phyloP scores from a whole-genome alignment of 2,329 filamentous ascomycete species.

The Beauveria varroae region DNA sequence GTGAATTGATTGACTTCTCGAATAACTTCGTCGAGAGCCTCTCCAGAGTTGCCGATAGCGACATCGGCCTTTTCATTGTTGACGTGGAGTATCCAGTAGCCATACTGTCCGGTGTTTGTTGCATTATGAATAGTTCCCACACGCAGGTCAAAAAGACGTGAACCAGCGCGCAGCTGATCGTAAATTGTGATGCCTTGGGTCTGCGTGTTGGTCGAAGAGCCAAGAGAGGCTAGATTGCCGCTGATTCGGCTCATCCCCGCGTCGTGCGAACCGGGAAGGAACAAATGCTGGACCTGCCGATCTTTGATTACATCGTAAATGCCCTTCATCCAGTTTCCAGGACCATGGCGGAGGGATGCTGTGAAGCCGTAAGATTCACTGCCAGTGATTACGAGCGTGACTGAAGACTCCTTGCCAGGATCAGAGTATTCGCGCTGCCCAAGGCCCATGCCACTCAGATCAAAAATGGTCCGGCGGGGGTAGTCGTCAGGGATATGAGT shows the following conservation, averaged over 20 bases:
- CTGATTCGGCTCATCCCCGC: constrained; percentile 39
- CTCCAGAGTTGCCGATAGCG: constrained; percentile 38
- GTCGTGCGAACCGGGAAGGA: constrained; percentile 42
- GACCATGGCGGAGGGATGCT: constrained; percentile 22
- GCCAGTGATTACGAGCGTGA: constrained; percentile 28
- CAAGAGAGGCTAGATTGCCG: constrained; percentile 26
- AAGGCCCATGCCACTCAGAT: constrained; percentile 24
- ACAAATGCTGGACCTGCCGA: constrained; percentile 35
- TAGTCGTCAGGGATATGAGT: constrained; percentile 22
- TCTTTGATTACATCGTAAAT: constrained; percentile 26
- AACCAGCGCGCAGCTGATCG: constrained; percentile 36
- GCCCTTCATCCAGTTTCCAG: constrained; percentile 25
- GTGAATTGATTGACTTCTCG: constrained; percentile 38
- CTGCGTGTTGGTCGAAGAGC: constrained; percentile 32
- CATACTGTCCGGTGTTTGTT: constrained; percentile 13
- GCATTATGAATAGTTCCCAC: constrained; percentile 25
- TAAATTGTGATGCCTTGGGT: constrained; percentile 38
- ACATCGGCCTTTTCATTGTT: constrained; percentile 25
- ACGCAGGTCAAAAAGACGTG: constrained; percentile 41
- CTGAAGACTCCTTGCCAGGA: constrained; percentile 22
- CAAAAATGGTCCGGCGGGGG: constrained; percentile 21
- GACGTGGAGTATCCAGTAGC: constrained; percentile 36
- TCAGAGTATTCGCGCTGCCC: constrained; percentile 27
- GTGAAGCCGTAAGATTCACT: constrained; percentile 25
- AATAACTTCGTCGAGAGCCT: constrained; percentile 34